Evolutionary conservation across 352 stramenopile genomes (phyloP).

Genomic region (Globisporangium irregulare): DNA sequence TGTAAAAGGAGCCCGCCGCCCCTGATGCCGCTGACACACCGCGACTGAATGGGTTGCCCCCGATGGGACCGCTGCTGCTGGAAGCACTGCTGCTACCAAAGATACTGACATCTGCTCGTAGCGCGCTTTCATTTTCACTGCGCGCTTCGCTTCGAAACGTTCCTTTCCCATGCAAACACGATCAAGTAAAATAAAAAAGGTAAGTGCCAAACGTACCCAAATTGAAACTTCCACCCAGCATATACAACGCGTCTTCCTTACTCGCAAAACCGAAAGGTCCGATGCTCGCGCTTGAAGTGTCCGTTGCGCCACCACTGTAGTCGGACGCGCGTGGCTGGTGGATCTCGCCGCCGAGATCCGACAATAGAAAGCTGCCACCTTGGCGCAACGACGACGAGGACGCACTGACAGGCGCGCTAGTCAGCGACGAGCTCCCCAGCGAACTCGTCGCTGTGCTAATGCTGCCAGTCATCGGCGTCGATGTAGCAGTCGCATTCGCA

Average conservation of each 20-base stretch:
- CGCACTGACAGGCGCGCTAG: neutral
- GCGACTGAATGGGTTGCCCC: constrained; percentile 26
- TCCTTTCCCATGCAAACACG: neutral
- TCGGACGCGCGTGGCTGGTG: constrained; percentile 30
- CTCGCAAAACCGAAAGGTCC: constrained; percentile 36
- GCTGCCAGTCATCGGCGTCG: neutral
- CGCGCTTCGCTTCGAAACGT: constrained; percentile 11
- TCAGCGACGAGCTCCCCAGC: neutral
- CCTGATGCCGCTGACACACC: constrained; percentile 2
- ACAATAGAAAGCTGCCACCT: constrained; percentile 39
- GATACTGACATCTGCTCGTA: constrained; percentile 5
- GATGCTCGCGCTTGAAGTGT: constrained; percentile 13
- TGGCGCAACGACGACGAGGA: constrained; percentile 11
- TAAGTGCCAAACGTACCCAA: neutral
- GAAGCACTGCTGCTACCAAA: constrained; percentile 8
- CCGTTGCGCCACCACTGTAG: constrained; percentile 15
- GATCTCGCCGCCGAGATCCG: constrained; percentile 58
- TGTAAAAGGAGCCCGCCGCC: constrained; percentile 7
- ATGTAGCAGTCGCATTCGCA: neutral
- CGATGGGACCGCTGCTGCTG: constrained; percentile 1
- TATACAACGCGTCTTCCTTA: neutral
- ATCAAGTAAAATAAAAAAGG: neutral
- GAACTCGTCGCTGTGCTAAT: constrained; percentile 7
- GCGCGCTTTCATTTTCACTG: constrained; percentile 8
- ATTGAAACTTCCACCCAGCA: neutral